Base-by-base conservation (phyloP, 1,139 yeast genomes). In the Taiozyma onychis region DNA sequence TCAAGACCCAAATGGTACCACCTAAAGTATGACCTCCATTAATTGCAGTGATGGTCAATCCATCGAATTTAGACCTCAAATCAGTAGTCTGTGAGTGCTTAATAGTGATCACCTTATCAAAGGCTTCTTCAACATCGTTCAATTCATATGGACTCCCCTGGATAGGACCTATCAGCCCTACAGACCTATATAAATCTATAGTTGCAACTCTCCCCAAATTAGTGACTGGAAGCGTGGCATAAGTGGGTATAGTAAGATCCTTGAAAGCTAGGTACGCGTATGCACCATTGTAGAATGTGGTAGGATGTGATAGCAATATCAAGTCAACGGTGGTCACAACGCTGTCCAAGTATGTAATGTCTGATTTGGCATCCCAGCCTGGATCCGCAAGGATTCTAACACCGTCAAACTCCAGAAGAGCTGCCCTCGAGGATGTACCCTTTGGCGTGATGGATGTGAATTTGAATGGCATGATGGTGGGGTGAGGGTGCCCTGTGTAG, bases 1-100 rank as follows among this genome's bases (percentile, higher is more conserved):
- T 77, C 26, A 91, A 69, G 44, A 85, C 72, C 98, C 98, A 93
- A 50, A 70, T 61, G 24, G 71, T 83, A 9, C 99, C 98, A 51
- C 99, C 99, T 41, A 95, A 75, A 0, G 96, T 77, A 64, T 89
- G 97, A 1, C 99, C 99, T 0, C 98, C 86, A 66, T 88, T 89
- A 59, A 84, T 84, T 0, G 98, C 96, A 0, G 96, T 85, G 16
- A 91, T 71, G 1, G 80, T 73, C 22, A 88, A 67, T 26, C 86
- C 89, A 54, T 83, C 87, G 49, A 79, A 74, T 49, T 74, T 76
- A 2, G 75, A 77, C 50, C 68, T 74, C 51, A 84, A 68, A 49
- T 75, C 77, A n/a, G 82, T 73, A 3, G 89, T 78, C 65, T 93
- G 99, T 1, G 90, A 80, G 63, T 85, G 90, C 61, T 91, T 93